Conservation (phyloP, 768 basidiomycete genomes). For the Lactifluus piperatus region DNA sequence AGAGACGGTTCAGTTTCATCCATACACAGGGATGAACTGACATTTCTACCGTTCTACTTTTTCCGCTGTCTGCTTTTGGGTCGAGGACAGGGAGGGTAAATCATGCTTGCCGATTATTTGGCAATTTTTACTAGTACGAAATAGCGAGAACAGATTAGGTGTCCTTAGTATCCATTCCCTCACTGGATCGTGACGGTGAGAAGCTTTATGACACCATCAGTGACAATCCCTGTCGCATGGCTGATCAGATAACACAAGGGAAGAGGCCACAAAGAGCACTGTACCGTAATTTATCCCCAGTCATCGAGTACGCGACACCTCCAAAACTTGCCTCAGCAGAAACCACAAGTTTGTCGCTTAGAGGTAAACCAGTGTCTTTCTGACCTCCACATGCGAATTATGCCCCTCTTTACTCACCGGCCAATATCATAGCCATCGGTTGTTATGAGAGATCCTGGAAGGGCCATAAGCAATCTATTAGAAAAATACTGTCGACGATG, state of each 20-base stretch:
- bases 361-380: not conserved
- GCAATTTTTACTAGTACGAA: not conserved
- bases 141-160: not conserved
- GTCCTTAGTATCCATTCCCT: not conserved
- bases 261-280: not conserved
- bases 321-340: constrained; percentile 31
- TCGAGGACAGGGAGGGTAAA: not conserved
- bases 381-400: not conserved
- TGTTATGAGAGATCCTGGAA: constrained; percentile 25
- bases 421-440: constrained; percentile 44
- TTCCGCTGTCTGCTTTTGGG: not conserved
- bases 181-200: constrained; percentile 43
- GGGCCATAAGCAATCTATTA: not conserved
- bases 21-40: not conserved
- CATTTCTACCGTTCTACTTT: not conserved
- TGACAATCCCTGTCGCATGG: constrained; percentile 44
- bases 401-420: constrained; percentile 25
- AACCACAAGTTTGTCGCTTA: constrained; percentile 33
- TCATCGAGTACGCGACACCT: constrained; percentile 41
- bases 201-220: constrained; percentile 44
- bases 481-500: not conserved
- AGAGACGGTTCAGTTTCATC: too few relatives aligned
- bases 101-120: not conserved
- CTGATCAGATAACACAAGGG: not conserved
- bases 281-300: constrained; percentile 42